A percentile compares a stretch with the other conserved stretches of the same genome.
Conservation (phyloP, 345 rosid species). For the Schrenkiella parvula region DNA sequence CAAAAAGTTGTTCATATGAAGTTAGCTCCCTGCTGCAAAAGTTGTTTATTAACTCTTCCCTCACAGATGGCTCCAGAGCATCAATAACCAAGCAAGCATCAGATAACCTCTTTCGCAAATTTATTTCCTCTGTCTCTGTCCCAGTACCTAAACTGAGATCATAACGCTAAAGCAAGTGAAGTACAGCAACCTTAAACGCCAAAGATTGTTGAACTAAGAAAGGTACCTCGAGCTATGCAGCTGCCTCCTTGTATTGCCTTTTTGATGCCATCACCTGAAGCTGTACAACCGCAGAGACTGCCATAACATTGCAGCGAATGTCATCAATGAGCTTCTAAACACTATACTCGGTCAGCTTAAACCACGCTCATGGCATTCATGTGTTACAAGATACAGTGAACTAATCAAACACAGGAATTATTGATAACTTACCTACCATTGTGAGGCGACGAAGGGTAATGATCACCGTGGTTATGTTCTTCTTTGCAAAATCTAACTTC, state of each 20-base stretch:
- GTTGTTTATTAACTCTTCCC: constrained; percentile 94
- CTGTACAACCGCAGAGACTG: constrained; percentile 99
- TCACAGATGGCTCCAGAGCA: constrained; percentile 95
- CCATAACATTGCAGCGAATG: constrained; percentile 29
- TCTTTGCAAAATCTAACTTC: constrained; percentile 98
- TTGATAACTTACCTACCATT: constrained; percentile 75
- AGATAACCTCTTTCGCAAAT: constrained; percentile 76
- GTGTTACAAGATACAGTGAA: neutral
- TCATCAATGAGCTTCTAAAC: constrained; percentile 8
- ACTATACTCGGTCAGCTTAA: neutral
- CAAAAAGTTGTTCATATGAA: constrained; percentile 89
- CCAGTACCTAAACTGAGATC: constrained; percentile 90
- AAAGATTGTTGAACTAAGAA: neutral
- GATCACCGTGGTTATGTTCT: constrained; percentile 94
- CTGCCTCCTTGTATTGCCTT: constrained; percentile 93
- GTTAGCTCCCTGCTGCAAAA: constrained; percentile 95
- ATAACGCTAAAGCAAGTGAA: constrained; percentile 16
- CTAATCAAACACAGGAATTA: neutral
- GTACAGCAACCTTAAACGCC: neutral
- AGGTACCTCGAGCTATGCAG: constrained; percentile 94
- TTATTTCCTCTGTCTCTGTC: constrained; percentile 79
- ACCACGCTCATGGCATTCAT: neutral
- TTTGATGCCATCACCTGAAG: constrained; percentile 98
- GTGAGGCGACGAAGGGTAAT: constrained; percentile 99
- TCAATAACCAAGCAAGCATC: constrained; percentile 97